Base-by-base conservation (phyloP, 352 stramenopile genomes). In the Pythium utonaiense region DNA sequence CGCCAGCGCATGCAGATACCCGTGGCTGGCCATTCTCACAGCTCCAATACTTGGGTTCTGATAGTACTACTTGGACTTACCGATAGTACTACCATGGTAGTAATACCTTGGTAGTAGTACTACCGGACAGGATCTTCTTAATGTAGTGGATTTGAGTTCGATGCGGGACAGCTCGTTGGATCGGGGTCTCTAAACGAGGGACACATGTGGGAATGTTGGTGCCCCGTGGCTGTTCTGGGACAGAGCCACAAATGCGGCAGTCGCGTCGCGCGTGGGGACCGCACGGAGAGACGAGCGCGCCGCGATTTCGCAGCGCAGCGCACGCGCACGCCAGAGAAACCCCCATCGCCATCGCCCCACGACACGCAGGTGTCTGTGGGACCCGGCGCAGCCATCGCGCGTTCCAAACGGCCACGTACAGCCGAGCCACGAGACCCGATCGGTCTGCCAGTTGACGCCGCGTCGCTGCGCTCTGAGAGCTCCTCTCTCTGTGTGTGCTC, bases 81-180 rank as follows among this genome's bases (percentile, higher is more conserved):
- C n/a, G n/a, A n/a, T n/a, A n/a, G n/a, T n/a, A n/a, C n/a, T n/a
- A n/a, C n/a, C n/a, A n/a, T n/a, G n/a, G n/a, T n/a, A n/a, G n/a
- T n/a, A n/a, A n/a, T n/a, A n/a, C n/a, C n/a, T n/a, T n/a, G n/a
- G n/a, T n/a, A n/a, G n/a, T n/a, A n/a, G n/a, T n/a, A n/a, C n/a
- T n/a, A n/a, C n/a, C n/a, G n/a, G n/a, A n/a, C n/a, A n/a, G n/a
- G n/a, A 3, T 13, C 4, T 17, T n/a, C 38, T 60, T 45, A 60
- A 60, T 22, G 52, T 51, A 34, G 44, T 62, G 52, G 41, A 30
- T 33, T 14, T 8, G 17, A 6, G 25, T 19, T 48, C 16, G 5
- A 57, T 49, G 21, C 44, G 57, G 57, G 57, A 64, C 38, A 44
- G 19, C 22, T n/a, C 40, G 9, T 31, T 49, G 44, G 31, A 47